Conservation (phyloP, 2,329 filamentous ascomycete species). For the Colletotrichum trifolii region DNA sequence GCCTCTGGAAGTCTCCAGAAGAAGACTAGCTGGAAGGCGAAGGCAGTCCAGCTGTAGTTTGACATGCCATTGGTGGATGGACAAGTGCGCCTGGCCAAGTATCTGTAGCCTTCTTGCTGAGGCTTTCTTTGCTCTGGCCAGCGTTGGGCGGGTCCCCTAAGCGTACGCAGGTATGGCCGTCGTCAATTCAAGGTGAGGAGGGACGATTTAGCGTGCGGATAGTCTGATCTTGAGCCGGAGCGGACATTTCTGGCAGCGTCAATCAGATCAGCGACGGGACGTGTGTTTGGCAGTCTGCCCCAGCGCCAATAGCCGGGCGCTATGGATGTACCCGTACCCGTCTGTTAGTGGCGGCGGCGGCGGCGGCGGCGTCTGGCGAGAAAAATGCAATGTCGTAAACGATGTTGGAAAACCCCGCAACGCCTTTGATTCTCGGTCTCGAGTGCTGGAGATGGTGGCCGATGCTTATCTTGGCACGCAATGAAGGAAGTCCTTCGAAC, state of each 20-base stretch:
- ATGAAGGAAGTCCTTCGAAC: no score
- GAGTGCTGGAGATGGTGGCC: not conserved
- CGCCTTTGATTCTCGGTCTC: not conserved
- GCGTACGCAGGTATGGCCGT: not conserved
- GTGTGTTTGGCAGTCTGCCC: constrained; percentile 11
- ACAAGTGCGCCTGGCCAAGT: no score
- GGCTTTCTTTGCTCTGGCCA: no score
- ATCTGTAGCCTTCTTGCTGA: no score
- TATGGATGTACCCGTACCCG: constrained; percentile 31
- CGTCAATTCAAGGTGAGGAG: constrained; percentile 15
- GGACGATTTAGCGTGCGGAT: not conserved
- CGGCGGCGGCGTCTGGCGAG: not conserved
- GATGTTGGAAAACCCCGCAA: constrained; percentile 5
- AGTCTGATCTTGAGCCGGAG: not conserved
- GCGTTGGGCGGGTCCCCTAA: no score
- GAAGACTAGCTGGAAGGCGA: no score
- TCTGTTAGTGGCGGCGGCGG: constrained; percentile 23
- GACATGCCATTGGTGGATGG: no score
- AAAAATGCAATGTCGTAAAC: not conserved
- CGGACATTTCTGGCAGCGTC: not conserved
- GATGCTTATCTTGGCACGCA: no score
- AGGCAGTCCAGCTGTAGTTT: no score
- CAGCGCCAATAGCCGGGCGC: constrained; percentile 32
- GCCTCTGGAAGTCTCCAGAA: no score
- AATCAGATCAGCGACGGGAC: not conserved